Base-by-base conservation (phyloP, 1,284 basidiomycete species). In the Flammula alnicola region DNA sequence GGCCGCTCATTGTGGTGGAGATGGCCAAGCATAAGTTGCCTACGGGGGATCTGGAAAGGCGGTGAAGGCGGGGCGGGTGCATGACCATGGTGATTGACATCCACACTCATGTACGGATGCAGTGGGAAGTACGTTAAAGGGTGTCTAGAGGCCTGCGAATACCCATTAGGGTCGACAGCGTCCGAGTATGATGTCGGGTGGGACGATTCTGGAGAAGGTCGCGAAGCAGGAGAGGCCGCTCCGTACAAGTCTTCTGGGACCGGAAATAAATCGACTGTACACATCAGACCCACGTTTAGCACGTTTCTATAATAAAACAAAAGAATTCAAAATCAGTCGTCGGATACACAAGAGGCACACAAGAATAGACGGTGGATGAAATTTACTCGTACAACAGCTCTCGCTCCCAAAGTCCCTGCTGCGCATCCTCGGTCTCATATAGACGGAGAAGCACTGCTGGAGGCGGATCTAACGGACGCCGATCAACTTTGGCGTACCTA, bases 251-350 rank as follows among this genome's bases (percentile, higher is more conserved):
- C 57, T 29, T 61, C 60, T 6, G 75, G 75, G 3, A 83, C 73
- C 5, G 80, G 78, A 51, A 83, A 86, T 19, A 86, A 72, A 62
- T 86, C 84, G 48, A 81, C 78, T 19, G 78, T 80, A 61, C 84
- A 86, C 14, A 86, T 69, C 11, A 85, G 70, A 2, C 82, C 83
- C 11, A 81, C 68, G 11, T 74, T 74, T 40, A 72, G 67, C 32
- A 81, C 65, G 33, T 77, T 71, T 44, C 81, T 83, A 48, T 47
- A 26, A 51, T 25, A 26, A 9, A 10, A 47, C 27, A 36, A 38
- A 16, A 44, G 33, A 29, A 19, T 23, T 37, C 36, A 16, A 38
- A 8, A 20, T 44, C 6, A 40, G 36, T 30, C 20, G 22, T n/a
- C n/a, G n/a, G n/a, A 10, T 17, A 8, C n/a, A 9, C 6, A 39